Evolutionary conservation across 495 filamentous ascomycete genomes (phyloP).

Genomic region (Pyrenopolyporus hunteri): DNA sequence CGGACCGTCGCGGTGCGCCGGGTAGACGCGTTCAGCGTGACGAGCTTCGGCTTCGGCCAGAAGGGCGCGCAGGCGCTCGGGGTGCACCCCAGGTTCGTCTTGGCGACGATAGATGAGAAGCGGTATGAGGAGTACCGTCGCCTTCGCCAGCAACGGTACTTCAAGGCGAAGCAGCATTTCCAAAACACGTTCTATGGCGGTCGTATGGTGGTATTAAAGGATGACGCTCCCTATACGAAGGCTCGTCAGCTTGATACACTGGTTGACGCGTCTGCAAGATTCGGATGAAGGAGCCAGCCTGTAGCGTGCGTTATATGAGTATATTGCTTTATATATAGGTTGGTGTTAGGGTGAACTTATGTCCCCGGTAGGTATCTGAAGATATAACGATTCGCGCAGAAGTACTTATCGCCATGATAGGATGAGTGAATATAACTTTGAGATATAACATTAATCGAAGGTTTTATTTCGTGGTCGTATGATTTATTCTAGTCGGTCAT

Average conservation of each 20-base stretch:
- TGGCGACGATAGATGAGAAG: constrained; percentile 75
- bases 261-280: constrained; percentile 28
- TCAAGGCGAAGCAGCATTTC: constrained; percentile 32
- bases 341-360: constrained; percentile 14
- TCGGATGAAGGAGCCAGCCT: not conserved
- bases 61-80: constrained; percentile 91
- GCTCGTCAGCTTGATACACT: constrained; percentile 14
- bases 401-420: no score
- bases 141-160: constrained; percentile 27
- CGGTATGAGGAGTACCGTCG: constrained; percentile 67
- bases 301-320: not conserved
- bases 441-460: no score
- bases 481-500: no score
- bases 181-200: constrained; percentile 33
- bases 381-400: no score
- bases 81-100: constrained; percentile 86
- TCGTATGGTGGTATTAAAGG: constrained; percentile 32
- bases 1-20: constrained; percentile 91
- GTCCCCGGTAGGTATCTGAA: no score
- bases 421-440: no score
- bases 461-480: no score
- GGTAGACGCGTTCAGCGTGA: constrained; percentile 88
- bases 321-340: not conserved
- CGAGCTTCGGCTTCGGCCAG: constrained; percentile 91
- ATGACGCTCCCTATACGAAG: constrained; percentile 31